Evolutionary conservation across 768 basidiomycete species (phyloP), one percentile per base, ranked within the genome.

Genomic region (Scleroderma citrinum): DNA sequence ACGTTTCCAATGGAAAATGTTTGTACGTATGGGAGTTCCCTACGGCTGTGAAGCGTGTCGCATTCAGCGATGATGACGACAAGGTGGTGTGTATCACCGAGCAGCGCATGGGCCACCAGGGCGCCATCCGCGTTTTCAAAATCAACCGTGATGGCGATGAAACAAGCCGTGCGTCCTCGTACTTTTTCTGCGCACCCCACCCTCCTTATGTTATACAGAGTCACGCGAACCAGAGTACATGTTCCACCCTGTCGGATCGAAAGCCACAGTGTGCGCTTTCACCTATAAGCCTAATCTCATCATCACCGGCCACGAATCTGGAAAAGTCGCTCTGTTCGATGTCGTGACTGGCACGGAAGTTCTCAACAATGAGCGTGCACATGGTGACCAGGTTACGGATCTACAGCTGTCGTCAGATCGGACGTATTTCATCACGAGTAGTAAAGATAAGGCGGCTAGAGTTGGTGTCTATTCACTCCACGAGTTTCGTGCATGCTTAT

Each of bases 1-100:
- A 78, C 40, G 89, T 97, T 26, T 71, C 80, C 44, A 87, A 85
- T 4, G 96, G 95, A 50, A 92, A 96, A 70, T 93, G 91, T 62
- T 75, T 99, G 24, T 90, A 84, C 65, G 85, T 80, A 3, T 99
- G 96, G 96, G 95, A 98, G 67, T 97, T 96, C 76, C 89, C 90
- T 31, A 98, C 95, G 0, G 96, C 96, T 5, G 90, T 99, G 58
- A 98, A 97, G 76, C 77, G 95, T 39, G 95, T 98, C 20, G 80
- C 83, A 7, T 97, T 95, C 76, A 92, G 80, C 67, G 87, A 88
- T 49, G 84, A 89, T 58, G 90, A 87, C 62, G 76, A 80, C 20
- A 79, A 82, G 59, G 74, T 98, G 30, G 85, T 97, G 21, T 92
- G 90, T 62, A 90, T 97, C 59, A 98, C 96, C 2, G 96, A 98